Evolutionary conservation across 1,284 basidiomycete species (phyloP), one percentile per base, ranked within the genome.

Genomic region (Cryptococcus sp.): DNA sequence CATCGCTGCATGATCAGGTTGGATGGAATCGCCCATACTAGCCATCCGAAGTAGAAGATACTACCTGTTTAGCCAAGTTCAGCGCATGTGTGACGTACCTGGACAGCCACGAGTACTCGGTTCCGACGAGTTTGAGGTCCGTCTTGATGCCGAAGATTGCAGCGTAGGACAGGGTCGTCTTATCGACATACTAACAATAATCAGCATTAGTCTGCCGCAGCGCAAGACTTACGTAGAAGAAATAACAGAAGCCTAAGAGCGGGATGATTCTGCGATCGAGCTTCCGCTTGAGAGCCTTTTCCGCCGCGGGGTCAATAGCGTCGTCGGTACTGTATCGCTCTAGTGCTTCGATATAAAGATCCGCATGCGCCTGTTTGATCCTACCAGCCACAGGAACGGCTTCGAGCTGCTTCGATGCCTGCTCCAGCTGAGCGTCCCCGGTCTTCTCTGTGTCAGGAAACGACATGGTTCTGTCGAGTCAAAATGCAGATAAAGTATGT

Each of bases 11-110:
- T 80, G 50, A 82, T 63, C 37, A 82, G 51, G 64, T 82, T 82
- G 11, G 80, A 79, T 0, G 81, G 81, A 46, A 82, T 74, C 0
- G 80, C 81, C 81, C 81, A 81, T 2, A 66, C 74, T 5, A 82
- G 59, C 81, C 80, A 81, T 22, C 81, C 80, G 50, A 81, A 81
- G 69, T 82, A 81, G 69, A 81, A 81, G 45, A 80, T 65, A 62
- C 71, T 72, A 23, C 15, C 25, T 4, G 15, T 46, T 22, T 22
- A 34, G 8, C 20, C 20, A 37, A 19, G 16, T 13, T 20, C 11
- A 29, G 29, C 48, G 43, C 62, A 29, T 43, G 48, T 3, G 8
- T n/a, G n/a, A 48, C 58, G 11, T 38, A 51, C 40, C 56, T 57
- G 23, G 71, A 73, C 10, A 79, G 70, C 75, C 76, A 78, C 1